Evolutionary conservation across 345 rosid genomes (phyloP).

Genomic region (Gossypium sturtianum): DNA sequence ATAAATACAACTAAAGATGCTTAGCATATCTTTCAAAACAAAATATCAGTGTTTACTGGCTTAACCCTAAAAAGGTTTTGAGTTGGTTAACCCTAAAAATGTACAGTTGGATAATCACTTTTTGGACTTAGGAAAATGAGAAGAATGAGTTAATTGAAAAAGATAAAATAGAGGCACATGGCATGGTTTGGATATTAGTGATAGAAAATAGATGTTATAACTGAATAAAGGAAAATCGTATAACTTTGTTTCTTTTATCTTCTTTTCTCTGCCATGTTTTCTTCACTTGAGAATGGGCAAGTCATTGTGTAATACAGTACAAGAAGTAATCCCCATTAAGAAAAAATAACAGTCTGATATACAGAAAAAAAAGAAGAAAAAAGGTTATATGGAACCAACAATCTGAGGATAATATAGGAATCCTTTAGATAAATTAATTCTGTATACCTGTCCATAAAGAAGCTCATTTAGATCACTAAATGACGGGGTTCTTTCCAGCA

Average conservation of each 20-base stretch:
- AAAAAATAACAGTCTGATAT: neutral
- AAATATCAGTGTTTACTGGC: neutral
- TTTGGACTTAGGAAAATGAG: neutral
- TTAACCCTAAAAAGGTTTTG: neutral
- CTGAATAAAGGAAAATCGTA: neutral
- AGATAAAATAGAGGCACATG: neutral
- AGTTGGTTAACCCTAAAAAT: neutral
- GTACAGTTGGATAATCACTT: neutral
- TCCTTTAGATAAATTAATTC: constrained; percentile 3
- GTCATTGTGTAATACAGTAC: neutral
- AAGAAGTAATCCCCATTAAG: neutral
- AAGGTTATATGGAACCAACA: neutral
- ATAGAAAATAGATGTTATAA: neutral
- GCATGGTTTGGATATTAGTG: neutral
- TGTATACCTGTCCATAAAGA: constrained; percentile 86
- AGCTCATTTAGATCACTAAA: constrained; percentile 91
- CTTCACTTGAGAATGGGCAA: neutral
- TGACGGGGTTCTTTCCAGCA: constrained; percentile 88
- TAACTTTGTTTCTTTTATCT: neutral
- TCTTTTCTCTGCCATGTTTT: neutral
- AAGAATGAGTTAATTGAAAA: neutral
- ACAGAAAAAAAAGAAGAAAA: neutral
- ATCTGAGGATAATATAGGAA: neutral
- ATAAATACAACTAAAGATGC: neutral
- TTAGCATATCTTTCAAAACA: too few relatives aligned